Conservation (phyloP, 2,329 filamentous ascomycete species). For the Talaromyces piceae region DNA sequence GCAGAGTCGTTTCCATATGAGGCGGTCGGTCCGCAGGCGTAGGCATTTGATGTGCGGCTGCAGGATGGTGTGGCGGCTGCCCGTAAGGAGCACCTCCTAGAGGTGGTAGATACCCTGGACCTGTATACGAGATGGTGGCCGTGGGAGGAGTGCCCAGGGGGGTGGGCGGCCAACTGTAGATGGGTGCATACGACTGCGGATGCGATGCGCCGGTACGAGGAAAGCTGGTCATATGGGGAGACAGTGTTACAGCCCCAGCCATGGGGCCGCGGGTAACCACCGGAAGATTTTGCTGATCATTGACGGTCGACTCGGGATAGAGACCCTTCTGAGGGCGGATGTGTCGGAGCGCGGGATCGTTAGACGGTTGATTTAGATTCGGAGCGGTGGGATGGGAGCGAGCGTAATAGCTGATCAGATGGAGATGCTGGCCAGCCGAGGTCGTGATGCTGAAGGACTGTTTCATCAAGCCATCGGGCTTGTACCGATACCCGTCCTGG, state of each 20-base stretch:
- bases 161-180: conserved; percentile 40
- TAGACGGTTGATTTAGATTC: conserved; percentile 72
- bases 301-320: conserved; percentile 93
- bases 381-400: conserved; percentile 65
- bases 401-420: conserved; percentile 95
- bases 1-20: conserved; percentile 25
- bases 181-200: conserved; percentile 32
- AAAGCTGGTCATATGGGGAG: conserved; percentile 48
- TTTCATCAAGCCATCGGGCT: conserved; percentile 96
- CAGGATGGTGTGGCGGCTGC: conserved; percentile 15
- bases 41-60: conserved; percentile 20
- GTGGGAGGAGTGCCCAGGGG: conserved; percentile 38
- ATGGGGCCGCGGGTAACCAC: conserved; percentile 70
- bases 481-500: conserved; percentile 87
- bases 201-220: conserved; percentile 36
- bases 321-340: conserved; percentile 87
- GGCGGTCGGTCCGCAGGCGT: conserved; percentile 28
- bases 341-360: conserved; percentile 68
- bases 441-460: conserved; percentile 99
- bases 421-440: conserved; percentile 78
- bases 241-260: conserved; percentile 47
- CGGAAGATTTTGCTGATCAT: conserved; percentile 72
- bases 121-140: conserved; percentile 27
- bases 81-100: conserved; percentile 26
- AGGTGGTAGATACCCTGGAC: conserved; percentile 28